These are phyloP conservation scores for Cryptosporidium canis DNA, from an alignment of 169 alveolate genomes.

Conservation along the genomic window DNA sequence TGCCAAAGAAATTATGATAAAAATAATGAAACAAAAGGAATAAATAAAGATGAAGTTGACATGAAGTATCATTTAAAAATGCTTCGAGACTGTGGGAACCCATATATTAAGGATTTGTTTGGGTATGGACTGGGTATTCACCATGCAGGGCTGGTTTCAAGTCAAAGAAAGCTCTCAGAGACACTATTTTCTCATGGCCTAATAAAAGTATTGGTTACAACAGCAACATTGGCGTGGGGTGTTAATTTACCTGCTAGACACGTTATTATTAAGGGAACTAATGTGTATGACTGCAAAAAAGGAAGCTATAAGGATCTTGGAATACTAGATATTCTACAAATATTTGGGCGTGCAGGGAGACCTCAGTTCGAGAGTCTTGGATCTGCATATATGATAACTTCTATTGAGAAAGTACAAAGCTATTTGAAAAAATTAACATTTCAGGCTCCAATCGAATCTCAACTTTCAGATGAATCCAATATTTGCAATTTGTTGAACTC, in stretches of 20 bases:
- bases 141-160: constrained; percentile 98
- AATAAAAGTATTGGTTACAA: constrained; percentile 95
- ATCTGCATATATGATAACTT: constrained; percentile 97
- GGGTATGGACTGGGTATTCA: constrained; percentile 99
- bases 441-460: constrained; percentile 97
- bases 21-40: background rate
- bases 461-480: constrained; percentile 82
- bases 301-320: constrained; percentile 97
- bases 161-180: constrained; percentile 97
- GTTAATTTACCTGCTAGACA: constrained; percentile 99
- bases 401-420: constrained; percentile 92
- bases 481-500: constrained; percentile 97
- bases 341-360: constrained; percentile 99
- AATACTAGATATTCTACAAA: constrained; percentile 97
- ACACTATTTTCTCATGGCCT: constrained; percentile 95
- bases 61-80: background rate
- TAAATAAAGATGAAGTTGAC: background rate
- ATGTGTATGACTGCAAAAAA: constrained; percentile 96
- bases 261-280: constrained; percentile 99
- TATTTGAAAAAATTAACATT: constrained; percentile 95
- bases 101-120: constrained; percentile 92
- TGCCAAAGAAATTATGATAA: background rate
- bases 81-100: constrained; percentile 13
- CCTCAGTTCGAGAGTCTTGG: constrained; percentile 99
- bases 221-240: constrained; percentile 99